phyloP scores from a whole-genome alignment of 2,329 filamentous ascomycete species.

The Epichloe aotearoae region DNA sequence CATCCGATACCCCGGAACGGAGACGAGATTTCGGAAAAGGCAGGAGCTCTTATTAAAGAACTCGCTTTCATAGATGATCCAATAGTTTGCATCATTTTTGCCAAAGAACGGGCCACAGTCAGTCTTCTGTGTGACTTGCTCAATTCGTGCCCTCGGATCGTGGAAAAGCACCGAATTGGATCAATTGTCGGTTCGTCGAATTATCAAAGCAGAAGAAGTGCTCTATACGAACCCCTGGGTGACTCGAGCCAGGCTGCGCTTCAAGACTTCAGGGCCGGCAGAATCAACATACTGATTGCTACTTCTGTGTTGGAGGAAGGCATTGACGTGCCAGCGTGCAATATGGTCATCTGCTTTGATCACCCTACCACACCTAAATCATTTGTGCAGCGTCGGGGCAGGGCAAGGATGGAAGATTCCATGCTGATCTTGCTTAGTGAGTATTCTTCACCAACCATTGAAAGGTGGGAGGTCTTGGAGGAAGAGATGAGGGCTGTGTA shows the following conservation, averaged over 20 bases:
- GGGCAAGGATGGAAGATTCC: slow-evolving; percentile 38
- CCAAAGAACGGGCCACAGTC: slow-evolving; percentile 47
- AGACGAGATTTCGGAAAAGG: slow-evolving; percentile 41
- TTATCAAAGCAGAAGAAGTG: slow-evolving; percentile 20
- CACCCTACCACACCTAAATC: slow-evolving; percentile 36
- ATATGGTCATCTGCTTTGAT: slow-evolving; percentile 47
- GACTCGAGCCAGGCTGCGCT: slow-evolving; percentile 20
- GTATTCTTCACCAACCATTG: slow-evolving; percentile 12
- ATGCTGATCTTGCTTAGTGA: slow-evolving; percentile 34
- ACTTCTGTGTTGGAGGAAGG: slow-evolving; percentile 56
- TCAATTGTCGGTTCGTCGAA: slow-evolving; percentile 42
- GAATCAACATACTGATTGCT: slow-evolving; percentile 44
- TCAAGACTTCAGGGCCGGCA: slow-evolving; percentile 38
- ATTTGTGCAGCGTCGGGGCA: slow-evolving; percentile 44
- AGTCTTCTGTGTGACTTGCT: slow-evolving; percentile 47
- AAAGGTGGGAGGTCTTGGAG: slow-evolving; percentile 56
- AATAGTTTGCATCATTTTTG: slow-evolving; percentile 53
- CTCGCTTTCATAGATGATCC: slow-evolving; percentile 30
- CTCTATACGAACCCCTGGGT: slow-evolving; percentile 26
- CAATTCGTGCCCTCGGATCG: slow-evolving; percentile 33
- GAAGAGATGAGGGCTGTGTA: slow-evolving; percentile 58
- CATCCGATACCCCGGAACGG: slow-evolving; percentile 6
- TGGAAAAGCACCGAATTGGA: slow-evolving; percentile 34
- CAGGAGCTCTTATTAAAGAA: slow-evolving; percentile 36
- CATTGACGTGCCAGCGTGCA: slow-evolving; percentile 52